A percentile compares a stretch with the other conserved stretches of the same genome.
Conservation (phyloP, 208 protist genomes). For the Crithidia fasciculata region DNA sequence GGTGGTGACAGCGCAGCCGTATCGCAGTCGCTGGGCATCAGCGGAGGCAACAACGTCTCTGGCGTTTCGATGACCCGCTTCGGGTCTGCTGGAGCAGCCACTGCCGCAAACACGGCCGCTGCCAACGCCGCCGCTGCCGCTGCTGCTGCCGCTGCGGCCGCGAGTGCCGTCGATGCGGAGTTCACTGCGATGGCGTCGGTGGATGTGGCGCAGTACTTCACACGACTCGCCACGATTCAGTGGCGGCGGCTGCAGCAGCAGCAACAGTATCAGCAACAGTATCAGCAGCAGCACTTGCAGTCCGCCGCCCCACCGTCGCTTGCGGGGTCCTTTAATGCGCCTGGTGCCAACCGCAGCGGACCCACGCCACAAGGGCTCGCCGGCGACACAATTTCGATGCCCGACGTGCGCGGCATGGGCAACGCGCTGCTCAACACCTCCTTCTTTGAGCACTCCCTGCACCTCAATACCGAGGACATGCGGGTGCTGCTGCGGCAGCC, state of each 20-base stretch:
- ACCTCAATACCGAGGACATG: constrained; percentile 11
- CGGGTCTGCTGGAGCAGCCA: neutral
- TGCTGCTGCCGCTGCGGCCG: too few species aligned
- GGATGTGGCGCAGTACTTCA: constrained; percentile 32
- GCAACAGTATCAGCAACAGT: constrained; percentile 3
- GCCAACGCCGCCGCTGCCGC: constrained; percentile 10
- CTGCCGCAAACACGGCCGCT: neutral
- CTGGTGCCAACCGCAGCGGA: neutral
- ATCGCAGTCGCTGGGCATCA: constrained; percentile 11
- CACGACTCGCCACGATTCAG: constrained; percentile 11
- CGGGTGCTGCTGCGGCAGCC: constrained; percentile 14
- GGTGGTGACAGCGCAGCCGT: neutral
- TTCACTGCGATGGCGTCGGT: constrained; percentile 24
- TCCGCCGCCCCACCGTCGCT: neutral
- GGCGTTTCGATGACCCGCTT: neutral
- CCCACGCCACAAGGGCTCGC: neutral
- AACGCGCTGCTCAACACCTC: neutral
- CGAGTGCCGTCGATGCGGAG: constrained; percentile 11
- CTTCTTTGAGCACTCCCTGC: constrained; percentile 11
- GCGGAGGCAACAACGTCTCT: neutral
- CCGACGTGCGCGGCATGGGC: neutral
- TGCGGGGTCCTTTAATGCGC: neutral
- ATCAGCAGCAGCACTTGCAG: neutral
- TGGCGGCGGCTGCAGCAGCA: constrained; percentile 25
- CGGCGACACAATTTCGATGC: neutral